A percentile compares a stretch with the other conserved stretches of the same genome.
phyloP scores from a whole-genome alignment of 176 grass and related monocot genomes.

The Thinopyrum elongatum region DNA sequence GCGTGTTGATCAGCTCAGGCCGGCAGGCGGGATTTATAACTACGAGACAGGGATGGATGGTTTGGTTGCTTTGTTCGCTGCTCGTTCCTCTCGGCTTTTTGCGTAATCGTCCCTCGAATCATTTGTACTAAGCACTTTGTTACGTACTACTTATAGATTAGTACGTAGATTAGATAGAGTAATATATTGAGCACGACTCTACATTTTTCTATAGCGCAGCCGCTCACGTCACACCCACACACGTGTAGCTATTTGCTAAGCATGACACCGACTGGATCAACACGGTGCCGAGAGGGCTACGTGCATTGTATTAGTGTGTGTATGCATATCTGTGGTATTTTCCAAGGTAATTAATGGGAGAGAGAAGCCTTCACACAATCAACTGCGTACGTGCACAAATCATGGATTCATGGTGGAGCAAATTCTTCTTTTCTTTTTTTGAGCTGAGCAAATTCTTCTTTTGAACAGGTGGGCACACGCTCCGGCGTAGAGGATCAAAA shows the following conservation, averaged over 20 bases:
- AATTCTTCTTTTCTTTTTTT: too few species aligned
- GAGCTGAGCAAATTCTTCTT: not conserved
- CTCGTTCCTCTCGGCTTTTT: not conserved
- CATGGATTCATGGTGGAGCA: not conserved
- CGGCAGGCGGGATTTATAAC: conserved; percentile 29
- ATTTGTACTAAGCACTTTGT: not conserved
- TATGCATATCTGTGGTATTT: too few species aligned
- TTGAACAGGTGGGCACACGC: too few species aligned
- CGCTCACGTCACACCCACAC: not conserved
- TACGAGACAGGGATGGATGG: conserved; percentile 1
- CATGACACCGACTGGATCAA: not conserved
- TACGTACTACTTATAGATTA: too few species aligned
- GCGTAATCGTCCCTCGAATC: not conserved
- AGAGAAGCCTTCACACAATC: not conserved
- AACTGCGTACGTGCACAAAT: not conserved
- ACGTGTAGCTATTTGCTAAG: not conserved
- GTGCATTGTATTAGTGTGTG: not conserved
- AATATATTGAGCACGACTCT: not conserved
- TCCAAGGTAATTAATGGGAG: not conserved
- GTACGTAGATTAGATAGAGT: not conserved
- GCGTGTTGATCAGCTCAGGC: conserved; percentile 6
- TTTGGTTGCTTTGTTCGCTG: conserved; percentile 4
- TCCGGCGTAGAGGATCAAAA: too few species aligned
- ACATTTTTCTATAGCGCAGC: not conserved
- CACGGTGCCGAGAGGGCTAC: not conserved